Conservation (phyloP, 2,329 filamentous ascomycete genomes). For the Triangularia setosa region DNA sequence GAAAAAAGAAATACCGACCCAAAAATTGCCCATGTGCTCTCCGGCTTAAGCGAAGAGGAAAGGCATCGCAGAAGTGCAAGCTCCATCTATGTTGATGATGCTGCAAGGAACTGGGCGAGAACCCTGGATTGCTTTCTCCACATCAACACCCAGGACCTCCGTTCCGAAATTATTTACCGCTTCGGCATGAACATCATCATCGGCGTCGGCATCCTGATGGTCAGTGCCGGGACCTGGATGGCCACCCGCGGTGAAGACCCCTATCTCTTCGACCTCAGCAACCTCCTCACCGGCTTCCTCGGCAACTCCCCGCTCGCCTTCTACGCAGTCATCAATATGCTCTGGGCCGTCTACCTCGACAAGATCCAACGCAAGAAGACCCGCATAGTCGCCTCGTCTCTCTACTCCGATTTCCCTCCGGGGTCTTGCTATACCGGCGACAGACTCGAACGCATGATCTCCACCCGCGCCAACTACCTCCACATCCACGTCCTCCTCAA, state of each 20-base stretch:
- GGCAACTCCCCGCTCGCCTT: slow-evolving; percentile 48
- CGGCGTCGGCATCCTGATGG: slow-evolving; percentile 46
- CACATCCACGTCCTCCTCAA: slow-evolving; percentile 43
- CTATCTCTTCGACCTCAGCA: slow-evolving; percentile 43
- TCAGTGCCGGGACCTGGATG: slow-evolving; percentile 49
- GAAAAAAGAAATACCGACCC: background rate
- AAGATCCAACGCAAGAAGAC: background rate
- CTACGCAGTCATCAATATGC: slow-evolving; percentile 46
- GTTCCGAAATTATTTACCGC: slow-evolving; percentile 48
- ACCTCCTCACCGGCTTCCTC: slow-evolving; percentile 52
- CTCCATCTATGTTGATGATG: background rate
- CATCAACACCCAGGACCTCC: slow-evolving; percentile 46
- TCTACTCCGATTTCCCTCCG: background rate
- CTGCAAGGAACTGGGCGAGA: slow-evolving; percentile 8
- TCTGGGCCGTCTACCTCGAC: slow-evolving; percentile 45
- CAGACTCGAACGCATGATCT: slow-evolving; percentile 30
- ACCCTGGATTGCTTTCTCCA: slow-evolving; percentile 38
- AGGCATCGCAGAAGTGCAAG: background rate
- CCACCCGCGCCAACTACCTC: slow-evolving; percentile 37
- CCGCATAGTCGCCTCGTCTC: slow-evolving; percentile 24
- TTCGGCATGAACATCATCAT: slow-evolving; percentile 48
- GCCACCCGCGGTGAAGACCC: slow-evolving; percentile 48
- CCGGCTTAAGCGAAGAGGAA: background rate
- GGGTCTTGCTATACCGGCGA: slow-evolving; percentile 5
- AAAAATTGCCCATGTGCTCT: background rate